These are phyloP conservation scores for Cordyceps farinosa DNA, from an alignment of 2,329 filamentous ascomycete species.

Conservation along the genomic window DNA sequence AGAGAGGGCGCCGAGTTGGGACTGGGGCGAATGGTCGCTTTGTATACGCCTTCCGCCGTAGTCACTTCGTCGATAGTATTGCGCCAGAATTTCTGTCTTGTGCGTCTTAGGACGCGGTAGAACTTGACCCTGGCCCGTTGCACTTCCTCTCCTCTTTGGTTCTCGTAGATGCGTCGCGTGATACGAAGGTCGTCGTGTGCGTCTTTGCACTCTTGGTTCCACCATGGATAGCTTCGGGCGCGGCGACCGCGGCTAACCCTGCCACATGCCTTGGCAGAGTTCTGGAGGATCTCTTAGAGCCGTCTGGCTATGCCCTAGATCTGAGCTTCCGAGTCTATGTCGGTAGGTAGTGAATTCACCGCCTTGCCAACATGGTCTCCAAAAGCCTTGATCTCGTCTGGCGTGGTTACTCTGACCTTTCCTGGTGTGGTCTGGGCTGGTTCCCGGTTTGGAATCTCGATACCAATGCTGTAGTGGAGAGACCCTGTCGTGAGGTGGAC, in stretches of 20 bases:
- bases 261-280: not conserved
- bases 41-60: conserved; percentile 1
- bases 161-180: conserved; percentile 5
- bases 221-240: not conserved
- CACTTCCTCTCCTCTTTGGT: conserved; percentile 6
- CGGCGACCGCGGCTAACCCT: not conserved
- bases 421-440: not conserved
- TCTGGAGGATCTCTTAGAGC: not conserved
- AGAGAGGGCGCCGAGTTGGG: no score
- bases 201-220: conserved; percentile 6
- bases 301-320: no score
- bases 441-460: not conserved
- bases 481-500: no score
- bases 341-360: not conserved
- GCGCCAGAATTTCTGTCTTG: not conserved
- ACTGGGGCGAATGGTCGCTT: no score
- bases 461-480: not conserved
- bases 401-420: not conserved
- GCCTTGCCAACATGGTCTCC: not conserved
- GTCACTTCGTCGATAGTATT: not conserved
- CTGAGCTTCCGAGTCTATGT: not conserved
- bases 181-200: not conserved
- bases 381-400: not conserved
- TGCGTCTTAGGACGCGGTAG: not conserved
- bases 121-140: conserved; percentile 1